phyloP scores from a whole-genome alignment of 2,329 filamentous ascomycete species.

The Diplodia sapinea region DNA sequence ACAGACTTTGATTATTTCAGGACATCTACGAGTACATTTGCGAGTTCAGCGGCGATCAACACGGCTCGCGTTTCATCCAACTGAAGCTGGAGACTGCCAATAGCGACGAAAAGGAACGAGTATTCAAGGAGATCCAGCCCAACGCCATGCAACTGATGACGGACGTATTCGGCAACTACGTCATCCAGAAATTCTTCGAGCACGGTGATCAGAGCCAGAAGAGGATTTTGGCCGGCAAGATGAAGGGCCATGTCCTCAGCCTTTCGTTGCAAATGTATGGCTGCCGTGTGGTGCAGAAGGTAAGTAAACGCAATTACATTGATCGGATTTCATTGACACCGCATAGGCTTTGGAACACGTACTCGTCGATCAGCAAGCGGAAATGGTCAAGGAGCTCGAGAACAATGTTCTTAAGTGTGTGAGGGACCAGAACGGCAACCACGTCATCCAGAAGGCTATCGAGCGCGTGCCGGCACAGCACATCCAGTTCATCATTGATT shows the following conservation, averaged over 20 bases:
- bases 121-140: constrained; percentile 84
- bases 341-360: constrained; percentile 82
- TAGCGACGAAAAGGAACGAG: constrained; percentile 90
- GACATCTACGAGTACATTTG: constrained; percentile 88
- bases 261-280: constrained; percentile 90
- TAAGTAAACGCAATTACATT: constrained; percentile 45
- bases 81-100: constrained; percentile 89
- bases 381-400: constrained; percentile 82
- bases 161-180: constrained; percentile 97
- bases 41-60: constrained; percentile 94
- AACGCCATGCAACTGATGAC: constrained; percentile 91
- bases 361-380: constrained; percentile 86
- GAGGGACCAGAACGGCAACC: constrained; percentile 90
- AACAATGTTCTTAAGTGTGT: constrained; percentile 77
- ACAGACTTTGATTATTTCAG: constrained; percentile 43
- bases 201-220: constrained; percentile 95
- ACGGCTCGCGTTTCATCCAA: constrained; percentile 95
- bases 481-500: constrained; percentile 83
- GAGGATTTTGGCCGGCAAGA: constrained; percentile 79
- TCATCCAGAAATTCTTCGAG: constrained; percentile 97
- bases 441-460: constrained; percentile 94
- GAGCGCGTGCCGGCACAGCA: constrained; percentile 77
- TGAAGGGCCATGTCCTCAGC: constrained; percentile 82
- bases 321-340: constrained; percentile 35
- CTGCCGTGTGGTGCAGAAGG: constrained; percentile 95